Evolutionary conservation across 768 basidiomycete species (phyloP).

Genomic region (Auricularia sp.): DNA sequence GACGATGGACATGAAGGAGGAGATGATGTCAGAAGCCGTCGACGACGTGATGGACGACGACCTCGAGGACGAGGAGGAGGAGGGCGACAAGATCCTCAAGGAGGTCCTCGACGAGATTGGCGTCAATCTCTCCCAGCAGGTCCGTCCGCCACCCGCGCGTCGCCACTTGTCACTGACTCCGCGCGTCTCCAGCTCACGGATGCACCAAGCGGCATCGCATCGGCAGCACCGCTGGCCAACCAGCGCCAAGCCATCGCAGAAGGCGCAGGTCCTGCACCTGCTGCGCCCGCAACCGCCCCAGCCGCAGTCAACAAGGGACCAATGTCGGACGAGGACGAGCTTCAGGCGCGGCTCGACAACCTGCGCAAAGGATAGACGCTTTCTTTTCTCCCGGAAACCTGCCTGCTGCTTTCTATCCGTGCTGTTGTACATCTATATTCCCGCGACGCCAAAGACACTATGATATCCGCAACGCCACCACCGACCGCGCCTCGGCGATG

Average conservation of each 20-base stretch:
- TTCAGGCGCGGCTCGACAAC: constrained; percentile 90
- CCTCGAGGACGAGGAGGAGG: constrained; percentile 87
- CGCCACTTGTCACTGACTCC: constrained; percentile 9
- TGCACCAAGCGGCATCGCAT: constrained; percentile 64
- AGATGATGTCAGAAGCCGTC: constrained; percentile 98
- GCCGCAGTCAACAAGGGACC: constrained; percentile 14
- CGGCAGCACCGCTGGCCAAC: constrained; percentile 50
- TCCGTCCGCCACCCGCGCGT: constrained; percentile 18
- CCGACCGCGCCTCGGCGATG: constrained; percentile 62
- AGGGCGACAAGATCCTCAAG: constrained; percentile 89
- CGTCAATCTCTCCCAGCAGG: constrained; percentile 80
- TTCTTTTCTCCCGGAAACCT: not conserved
- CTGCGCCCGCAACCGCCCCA: constrained; percentile 7
- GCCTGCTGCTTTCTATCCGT: not conserved
- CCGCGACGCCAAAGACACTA: not conserved
- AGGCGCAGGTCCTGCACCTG: constrained; percentile 43
- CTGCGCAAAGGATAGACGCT: constrained; percentile 33
- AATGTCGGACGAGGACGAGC: constrained; percentile 75
- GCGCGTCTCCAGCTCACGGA: constrained; percentile 56
- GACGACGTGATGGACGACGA: constrained; percentile 97
- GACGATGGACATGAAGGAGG: constrained; percentile 99
- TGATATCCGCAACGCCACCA: constrained; percentile 48
- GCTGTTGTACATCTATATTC: not conserved
- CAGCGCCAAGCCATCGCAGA: constrained; percentile 75
- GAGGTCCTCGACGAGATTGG: constrained; percentile 98